Evolutionary conservation across 352 stramenopile genomes (phyloP), one percentile per base, ranked within the genome.

Genomic region (Lagenidium sp.): DNA sequence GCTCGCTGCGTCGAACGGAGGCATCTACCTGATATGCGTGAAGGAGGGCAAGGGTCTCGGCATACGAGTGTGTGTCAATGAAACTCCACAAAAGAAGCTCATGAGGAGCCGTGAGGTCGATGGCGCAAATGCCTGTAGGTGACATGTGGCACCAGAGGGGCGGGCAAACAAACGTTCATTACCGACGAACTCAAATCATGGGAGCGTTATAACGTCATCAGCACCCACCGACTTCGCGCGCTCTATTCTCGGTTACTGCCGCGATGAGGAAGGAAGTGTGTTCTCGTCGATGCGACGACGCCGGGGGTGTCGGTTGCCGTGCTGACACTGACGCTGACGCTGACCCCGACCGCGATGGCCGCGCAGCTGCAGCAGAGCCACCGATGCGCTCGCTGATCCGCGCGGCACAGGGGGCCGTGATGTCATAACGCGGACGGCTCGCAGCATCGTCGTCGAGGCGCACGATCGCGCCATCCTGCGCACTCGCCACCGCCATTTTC

Each of bases 51-150:
- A 88, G 45, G 2, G 72, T 84, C 31, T 90, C 68, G 16, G 72
- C 58, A 21, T 90, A 90, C 21, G 65, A 74, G 37, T 83, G 70
- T 2, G 78, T 85, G 44, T 90, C 78, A 37, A 90, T 86, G 32
- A 90, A 56, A 16, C 60, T 86, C 78, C 78, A 90, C 7, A 90
- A 50, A 6, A 90, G 44, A 13, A 90, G 39, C 44, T 90, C 78
- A 34, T 86, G 72, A 5, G 78, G 78, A 11, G 75, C 67, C 12
- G 61, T 48, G 39, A 90, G 63, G 41, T 90, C 78, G 22, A 90
- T 70, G 6, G 76, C 76, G 47, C 73, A 85, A 12, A 90, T 80
- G 11, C 78, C 78, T 73, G 38, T 39, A 7, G n/a, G n/a, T n/a
- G n/a, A n/a, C n/a, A n/a, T n/a, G n/a, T n/a, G n/a, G n/a, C n/a